Percentiles rank a stretch among this genome's conserved stretches.
Conservation (phyloP, 2,329 filamentous ascomycete species). For the Apiospora koreana region DNA sequence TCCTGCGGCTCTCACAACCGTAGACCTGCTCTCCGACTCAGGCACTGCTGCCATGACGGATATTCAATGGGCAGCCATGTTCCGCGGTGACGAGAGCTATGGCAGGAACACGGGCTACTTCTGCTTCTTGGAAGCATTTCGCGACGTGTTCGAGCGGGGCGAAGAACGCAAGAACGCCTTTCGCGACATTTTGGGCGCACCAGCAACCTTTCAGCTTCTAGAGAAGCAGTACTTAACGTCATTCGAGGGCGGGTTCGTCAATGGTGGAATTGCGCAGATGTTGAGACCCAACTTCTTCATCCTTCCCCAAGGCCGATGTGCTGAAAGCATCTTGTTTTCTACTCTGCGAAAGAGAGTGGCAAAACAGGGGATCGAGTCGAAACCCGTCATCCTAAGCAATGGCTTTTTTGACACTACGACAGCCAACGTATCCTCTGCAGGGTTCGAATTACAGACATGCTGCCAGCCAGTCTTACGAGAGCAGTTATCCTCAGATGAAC, state of each 20-base stretch:
- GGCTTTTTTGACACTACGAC: slow-evolving; percentile 26
- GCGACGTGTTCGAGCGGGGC: slow-evolving; percentile 27
- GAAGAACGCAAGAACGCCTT: not conserved
- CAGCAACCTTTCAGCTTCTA: slow-evolving; percentile 16
- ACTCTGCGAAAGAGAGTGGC: slow-evolving; percentile 17
- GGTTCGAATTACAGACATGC: slow-evolving; percentile 21
- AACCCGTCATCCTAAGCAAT: slow-evolving; percentile 21
- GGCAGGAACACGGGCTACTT: slow-evolving; percentile 28
- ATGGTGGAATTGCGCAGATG: slow-evolving; percentile 22
- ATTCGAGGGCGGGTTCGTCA: slow-evolving; percentile 21
- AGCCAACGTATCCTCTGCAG: slow-evolving; percentile 21
- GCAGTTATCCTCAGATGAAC: slow-evolving; percentile 10
- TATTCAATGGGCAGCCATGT: slow-evolving; percentile 28
- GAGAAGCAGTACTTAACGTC: slow-evolving; percentile 15
- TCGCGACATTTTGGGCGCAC: slow-evolving; percentile 15
- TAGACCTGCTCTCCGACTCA: slow-evolving; percentile 27
- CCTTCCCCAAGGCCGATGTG: slow-evolving; percentile 26
- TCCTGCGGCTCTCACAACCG: slow-evolving; percentile 22
- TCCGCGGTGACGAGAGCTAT: slow-evolving; percentile 29
- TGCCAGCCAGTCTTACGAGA: slow-evolving; percentile 20
- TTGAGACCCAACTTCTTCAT: slow-evolving; percentile 25
- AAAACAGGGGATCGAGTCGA: not conserved
- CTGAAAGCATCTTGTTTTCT: slow-evolving; percentile 24
- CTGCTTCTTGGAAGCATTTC: slow-evolving; percentile 26
- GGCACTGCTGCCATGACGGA: slow-evolving; percentile 30